Conservation (phyloP, 75 land plant genomes). For the Selaginella moellendorffii region DNA sequence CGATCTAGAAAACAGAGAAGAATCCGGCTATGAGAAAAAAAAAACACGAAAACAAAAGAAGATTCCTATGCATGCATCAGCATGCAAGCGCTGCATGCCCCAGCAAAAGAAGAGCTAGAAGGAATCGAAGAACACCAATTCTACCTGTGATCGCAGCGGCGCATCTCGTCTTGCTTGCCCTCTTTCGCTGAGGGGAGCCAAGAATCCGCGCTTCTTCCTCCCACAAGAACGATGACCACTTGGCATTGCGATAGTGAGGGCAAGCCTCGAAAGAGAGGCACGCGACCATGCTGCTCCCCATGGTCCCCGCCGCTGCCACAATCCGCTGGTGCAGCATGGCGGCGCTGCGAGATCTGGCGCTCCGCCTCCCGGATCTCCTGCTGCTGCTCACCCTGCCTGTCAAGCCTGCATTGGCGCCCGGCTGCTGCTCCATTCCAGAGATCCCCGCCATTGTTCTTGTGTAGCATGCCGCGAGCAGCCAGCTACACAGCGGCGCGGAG, state of each 20-base stretch:
- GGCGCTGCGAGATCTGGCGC: neutral
- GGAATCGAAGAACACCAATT: neutral
- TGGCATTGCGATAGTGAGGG: neutral
- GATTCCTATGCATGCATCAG: neutral
- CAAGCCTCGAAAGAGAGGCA: neutral
- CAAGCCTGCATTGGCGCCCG: neutral
- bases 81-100: neutral
- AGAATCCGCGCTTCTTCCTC: neutral
- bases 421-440: neutral
- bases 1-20: neutral
- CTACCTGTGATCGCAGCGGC: neutral
- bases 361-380: neutral
- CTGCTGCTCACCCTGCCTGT: neutral
- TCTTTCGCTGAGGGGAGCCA: neutral
- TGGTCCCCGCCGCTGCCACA: neutral
- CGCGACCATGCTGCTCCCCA: neutral
- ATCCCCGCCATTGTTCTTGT: neutral
- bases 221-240: neutral
- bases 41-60: neutral
- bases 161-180: neutral
- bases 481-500: neutral
- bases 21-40: neutral
- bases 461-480: neutral
- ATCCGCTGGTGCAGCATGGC: neutral
- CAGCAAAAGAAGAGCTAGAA: neutral